Evolutionary conservation across 2,329 filamentous ascomycete genomes (phyloP).

Genomic region (Sarocladium brachiariae): DNA sequence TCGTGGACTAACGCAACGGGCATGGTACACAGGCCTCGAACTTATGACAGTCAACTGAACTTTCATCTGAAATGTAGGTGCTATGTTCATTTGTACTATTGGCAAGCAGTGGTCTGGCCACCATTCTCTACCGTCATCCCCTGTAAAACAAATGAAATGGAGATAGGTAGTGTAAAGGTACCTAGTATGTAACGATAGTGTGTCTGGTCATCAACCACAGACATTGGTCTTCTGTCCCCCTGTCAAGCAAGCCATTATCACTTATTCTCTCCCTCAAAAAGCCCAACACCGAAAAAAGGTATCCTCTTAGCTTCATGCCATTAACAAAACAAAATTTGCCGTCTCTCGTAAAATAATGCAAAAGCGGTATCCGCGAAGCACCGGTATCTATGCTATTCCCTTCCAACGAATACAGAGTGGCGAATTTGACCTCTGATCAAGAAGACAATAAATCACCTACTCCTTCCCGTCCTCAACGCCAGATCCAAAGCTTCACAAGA

Average conservation of each 20-base stretch:
- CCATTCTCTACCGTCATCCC: no score
- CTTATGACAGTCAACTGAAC: no score
- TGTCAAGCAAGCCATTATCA: no score
- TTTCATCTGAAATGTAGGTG: no score
- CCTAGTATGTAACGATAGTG: slow-evolving; percentile 3
- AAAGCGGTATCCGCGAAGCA: not conserved
- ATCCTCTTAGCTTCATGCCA: not conserved
- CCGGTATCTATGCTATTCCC: not conserved
- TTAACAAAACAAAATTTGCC: not conserved
- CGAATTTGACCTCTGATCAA: no score
- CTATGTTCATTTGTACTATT: no score
- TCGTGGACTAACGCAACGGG: no score
- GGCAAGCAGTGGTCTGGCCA: no score
- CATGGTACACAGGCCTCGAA: no score
- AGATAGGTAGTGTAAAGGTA: no score
- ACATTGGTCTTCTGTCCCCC: not conserved
- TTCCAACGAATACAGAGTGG: no score
- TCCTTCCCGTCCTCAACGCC: not conserved
- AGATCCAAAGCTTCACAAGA: not conserved
- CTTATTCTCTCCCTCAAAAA: not conserved
- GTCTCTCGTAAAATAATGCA: slow-evolving; percentile 7
- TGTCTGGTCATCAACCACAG: no score
- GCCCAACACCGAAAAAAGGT: not conserved
- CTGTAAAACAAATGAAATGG: not conserved
- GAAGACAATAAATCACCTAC: not conserved